Percentiles rank a stretch among this genome's conserved stretches.
phyloP scores from a whole-genome alignment of 306 rosid genomes.

The Coriaria nepalensis region DNA sequence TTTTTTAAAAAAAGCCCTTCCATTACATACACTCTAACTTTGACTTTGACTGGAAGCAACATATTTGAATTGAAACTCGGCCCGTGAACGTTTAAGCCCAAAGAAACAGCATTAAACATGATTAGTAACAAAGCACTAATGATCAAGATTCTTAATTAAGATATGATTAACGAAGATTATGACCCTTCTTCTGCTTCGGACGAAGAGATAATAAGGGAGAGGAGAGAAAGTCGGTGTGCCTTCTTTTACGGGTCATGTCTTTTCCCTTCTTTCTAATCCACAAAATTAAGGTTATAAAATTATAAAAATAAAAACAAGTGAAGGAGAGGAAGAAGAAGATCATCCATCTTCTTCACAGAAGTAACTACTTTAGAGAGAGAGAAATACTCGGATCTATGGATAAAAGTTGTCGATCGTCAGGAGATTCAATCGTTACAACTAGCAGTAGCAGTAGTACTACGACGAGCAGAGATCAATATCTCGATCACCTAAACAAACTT shows the following conservation, averaged over 20 bases:
- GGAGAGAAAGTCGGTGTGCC: conserved; percentile 3
- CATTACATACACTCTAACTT: too few species aligned
- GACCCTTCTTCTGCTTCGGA: too few species aligned
- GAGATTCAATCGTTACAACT: conserved; percentile 16
- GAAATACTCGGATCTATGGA: conserved; percentile 12
- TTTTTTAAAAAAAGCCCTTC: too few species aligned
- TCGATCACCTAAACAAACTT: conserved; percentile 71
- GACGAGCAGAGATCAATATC: conserved; percentile 39
- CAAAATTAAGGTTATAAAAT: not conserved
- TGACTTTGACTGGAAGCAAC: too few species aligned
- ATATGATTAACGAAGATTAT: too few species aligned
- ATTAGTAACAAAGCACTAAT: too few species aligned
- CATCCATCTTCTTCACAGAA: conserved; percentile 4
- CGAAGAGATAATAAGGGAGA: too few species aligned
- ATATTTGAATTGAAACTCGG: too few species aligned
- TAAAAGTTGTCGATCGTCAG: conserved; percentile 35
- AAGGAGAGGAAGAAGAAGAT: conserved; percentile 8
- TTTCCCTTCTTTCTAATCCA: conserved; percentile 19
- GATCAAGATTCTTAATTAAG: too few species aligned
- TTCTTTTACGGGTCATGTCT: conserved; percentile 29
- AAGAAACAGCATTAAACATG: too few species aligned
- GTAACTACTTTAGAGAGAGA: not conserved
- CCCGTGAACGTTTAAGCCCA: too few species aligned
- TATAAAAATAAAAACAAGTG: too few species aligned
- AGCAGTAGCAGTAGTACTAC: conserved; percentile 5